Conservation (phyloP, 805 yeast species). For the Starmera amethionina region DNA sequence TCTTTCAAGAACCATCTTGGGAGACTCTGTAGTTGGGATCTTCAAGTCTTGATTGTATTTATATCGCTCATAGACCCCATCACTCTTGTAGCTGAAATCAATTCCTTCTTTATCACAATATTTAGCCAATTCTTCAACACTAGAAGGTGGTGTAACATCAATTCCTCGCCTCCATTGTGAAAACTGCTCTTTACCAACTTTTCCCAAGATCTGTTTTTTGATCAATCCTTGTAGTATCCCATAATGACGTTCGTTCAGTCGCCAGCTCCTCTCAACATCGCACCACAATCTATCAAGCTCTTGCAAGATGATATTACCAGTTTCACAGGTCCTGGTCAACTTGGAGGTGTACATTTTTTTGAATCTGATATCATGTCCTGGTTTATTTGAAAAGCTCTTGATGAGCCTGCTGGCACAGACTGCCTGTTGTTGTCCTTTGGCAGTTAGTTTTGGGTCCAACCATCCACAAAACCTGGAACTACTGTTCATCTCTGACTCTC, state of each 20-base stretch:
- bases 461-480: constrained; percentile 76
- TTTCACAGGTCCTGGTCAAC: constrained; percentile 64
- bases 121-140: constrained; percentile 27
- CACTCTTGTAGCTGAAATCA: constrained; percentile 14
- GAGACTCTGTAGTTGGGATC: constrained; percentile 65
- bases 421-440: constrained; percentile 62
- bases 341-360: constrained; percentile 63
- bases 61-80: constrained; percentile 23
- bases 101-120: constrained; percentile 5
- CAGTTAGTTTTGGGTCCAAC: constrained; percentile 68
- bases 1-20: constrained; percentile 61
- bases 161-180: constrained; percentile 75
- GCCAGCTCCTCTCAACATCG: constrained; percentile 59
- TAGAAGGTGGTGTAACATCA: constrained; percentile 57
- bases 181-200: constrained; percentile 65
- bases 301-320: constrained; percentile 56
- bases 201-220: constrained; percentile 53
- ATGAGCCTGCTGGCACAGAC: constrained; percentile 51
- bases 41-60: constrained; percentile 24
- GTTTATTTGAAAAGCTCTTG: constrained; percentile 35
- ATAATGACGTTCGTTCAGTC: constrained; percentile 78
- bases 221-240: constrained; percentile 75
- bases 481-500: constrained; percentile 74
- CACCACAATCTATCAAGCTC: constrained; percentile 42
- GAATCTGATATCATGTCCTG: constrained; percentile 11